phyloP scores from a whole-genome alignment of 331 rosid genomes.

The Acacia concinna region DNA sequence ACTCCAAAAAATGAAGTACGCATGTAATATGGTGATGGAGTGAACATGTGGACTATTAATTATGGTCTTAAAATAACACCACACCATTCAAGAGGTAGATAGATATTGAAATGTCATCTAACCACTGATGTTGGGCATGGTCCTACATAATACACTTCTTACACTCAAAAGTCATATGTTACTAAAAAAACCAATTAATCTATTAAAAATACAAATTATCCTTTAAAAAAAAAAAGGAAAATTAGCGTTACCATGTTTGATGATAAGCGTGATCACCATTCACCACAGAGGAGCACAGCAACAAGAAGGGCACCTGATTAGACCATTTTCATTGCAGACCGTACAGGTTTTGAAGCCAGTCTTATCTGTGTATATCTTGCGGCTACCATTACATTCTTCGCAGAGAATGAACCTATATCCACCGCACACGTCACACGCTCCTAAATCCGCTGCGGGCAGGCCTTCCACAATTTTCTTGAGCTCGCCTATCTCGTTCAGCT shows the following conservation, averaged over 20 bases:
- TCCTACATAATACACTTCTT: conserved; percentile 14
- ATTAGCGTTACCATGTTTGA: not conserved
- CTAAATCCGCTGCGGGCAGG: conserved; percentile 62
- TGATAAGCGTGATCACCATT: conserved; percentile 21
- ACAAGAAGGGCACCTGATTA: conserved; percentile 86
- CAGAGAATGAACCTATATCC: conserved; percentile 75
- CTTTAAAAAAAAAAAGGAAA: not conserved
- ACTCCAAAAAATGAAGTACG: not conserved
- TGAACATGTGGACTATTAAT: not conserved
- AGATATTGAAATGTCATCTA: conserved; percentile 26
- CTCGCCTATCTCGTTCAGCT: conserved; percentile 85
- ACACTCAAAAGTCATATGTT: conserved; percentile 3
- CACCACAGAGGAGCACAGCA: conserved; percentile 47
- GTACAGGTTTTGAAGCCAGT: conserved; percentile 68
- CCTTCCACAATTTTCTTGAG: conserved; percentile 82
- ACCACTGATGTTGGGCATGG: conserved; percentile 17
- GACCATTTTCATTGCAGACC: conserved; percentile 80
- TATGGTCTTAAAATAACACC: not conserved
- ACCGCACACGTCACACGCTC: conserved; percentile 65
- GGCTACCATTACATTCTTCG: conserved; percentile 79
- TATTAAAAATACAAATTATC: not conserved
- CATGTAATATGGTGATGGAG: not conserved
- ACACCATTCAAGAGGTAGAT: conserved; percentile 13
- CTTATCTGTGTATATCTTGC: conserved; percentile 67
- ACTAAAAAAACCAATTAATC: conserved; percentile 21